Conservation (phyloP, 2,329 filamentous ascomycete genomes). For the Cladosporium phlei region DNA sequence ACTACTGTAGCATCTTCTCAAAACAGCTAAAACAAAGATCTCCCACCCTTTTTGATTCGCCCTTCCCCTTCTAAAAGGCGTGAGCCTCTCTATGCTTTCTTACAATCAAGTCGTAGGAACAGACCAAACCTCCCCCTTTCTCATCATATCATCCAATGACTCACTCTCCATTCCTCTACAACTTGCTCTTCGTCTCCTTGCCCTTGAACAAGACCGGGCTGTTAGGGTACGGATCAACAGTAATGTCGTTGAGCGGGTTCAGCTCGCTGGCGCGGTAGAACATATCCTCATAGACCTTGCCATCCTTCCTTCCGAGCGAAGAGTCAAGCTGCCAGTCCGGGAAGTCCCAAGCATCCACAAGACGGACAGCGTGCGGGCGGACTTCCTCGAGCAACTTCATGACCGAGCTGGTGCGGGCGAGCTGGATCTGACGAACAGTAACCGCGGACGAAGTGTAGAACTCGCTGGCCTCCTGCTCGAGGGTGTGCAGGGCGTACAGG, state of each 20-base stretch:
- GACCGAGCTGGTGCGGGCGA: constrained; percentile 62
- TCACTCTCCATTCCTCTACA: constrained; percentile 5
- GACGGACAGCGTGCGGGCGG: constrained; percentile 64
- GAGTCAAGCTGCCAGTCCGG: constrained; percentile 74
- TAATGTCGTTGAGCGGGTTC: constrained; percentile 68
- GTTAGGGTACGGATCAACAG: constrained; percentile 68
- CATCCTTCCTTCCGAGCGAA: constrained; percentile 64
- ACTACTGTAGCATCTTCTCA: neutral
- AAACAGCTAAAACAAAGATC: neutral
- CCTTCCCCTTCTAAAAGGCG: neutral
- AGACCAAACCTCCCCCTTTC: too few species aligned
- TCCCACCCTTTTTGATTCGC: neutral
- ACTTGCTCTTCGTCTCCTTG: constrained; percentile 45
- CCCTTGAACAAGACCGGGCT: constrained; percentile 58
- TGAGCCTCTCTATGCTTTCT: neutral
- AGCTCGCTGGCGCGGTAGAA: constrained; percentile 66
- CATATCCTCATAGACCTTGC: constrained; percentile 73
- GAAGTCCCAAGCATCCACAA: constrained; percentile 73
- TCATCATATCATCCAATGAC: too few species aligned
- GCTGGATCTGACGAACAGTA: constrained; percentile 66
- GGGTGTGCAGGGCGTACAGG: constrained; percentile 59
- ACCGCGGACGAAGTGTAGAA: constrained; percentile 68
- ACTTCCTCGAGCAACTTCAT: constrained; percentile 68
- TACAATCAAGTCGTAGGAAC: neutral
- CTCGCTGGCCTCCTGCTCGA: constrained; percentile 65